phyloP scores from a whole-genome alignment of 2,329 filamentous ascomycete species.

The Passalora sequoiae region DNA sequence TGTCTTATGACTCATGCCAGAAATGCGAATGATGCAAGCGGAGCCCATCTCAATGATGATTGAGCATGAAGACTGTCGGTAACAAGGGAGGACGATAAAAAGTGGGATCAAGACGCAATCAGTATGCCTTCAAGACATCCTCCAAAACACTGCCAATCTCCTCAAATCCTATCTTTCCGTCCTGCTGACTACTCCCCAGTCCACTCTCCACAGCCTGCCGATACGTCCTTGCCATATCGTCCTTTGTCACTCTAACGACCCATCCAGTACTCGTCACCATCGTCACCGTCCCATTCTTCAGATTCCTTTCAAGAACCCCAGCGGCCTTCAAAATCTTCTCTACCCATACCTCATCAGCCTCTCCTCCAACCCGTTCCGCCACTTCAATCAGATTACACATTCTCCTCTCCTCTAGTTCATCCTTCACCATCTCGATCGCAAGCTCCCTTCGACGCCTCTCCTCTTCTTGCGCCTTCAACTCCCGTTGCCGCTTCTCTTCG shows the following conservation, averaged over 20 bases:
- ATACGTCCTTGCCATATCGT: slow-evolving; percentile 40
- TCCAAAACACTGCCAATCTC: slow-evolving; percentile 39
- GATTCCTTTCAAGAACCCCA: slow-evolving; percentile 34
- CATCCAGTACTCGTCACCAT: slow-evolving; percentile 43
- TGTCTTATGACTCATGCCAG: too few species aligned
- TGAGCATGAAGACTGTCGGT: too few species aligned
- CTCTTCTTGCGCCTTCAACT: slow-evolving; percentile 35
- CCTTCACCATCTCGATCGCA: slow-evolving; percentile 32
- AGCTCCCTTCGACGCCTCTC: slow-evolving; percentile 34
- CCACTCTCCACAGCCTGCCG: slow-evolving; percentile 30
- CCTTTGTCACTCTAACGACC: slow-evolving; percentile 38
- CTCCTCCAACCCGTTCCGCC: slow-evolving; percentile 39
- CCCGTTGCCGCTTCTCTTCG: slow-evolving; percentile 37
- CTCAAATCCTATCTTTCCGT: slow-evolving; percentile 31
- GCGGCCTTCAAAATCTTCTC: slow-evolving; percentile 40
- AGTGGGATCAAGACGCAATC: neutral
- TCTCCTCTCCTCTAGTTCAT: slow-evolving; percentile 28
- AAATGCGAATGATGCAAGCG: too few species aligned
- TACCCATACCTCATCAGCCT: slow-evolving; percentile 39
- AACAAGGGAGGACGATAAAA: too few species aligned
- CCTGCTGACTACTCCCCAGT: slow-evolving; percentile 28
- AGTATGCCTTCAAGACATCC: slow-evolving; percentile 27
- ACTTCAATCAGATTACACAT: slow-evolving; percentile 39
- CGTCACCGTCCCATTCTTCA: slow-evolving; percentile 26
- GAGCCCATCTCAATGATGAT: too few species aligned